Evolutionary conservation across 306 rosid genomes (phyloP).

Genomic region (Sicyos edulis): DNA sequence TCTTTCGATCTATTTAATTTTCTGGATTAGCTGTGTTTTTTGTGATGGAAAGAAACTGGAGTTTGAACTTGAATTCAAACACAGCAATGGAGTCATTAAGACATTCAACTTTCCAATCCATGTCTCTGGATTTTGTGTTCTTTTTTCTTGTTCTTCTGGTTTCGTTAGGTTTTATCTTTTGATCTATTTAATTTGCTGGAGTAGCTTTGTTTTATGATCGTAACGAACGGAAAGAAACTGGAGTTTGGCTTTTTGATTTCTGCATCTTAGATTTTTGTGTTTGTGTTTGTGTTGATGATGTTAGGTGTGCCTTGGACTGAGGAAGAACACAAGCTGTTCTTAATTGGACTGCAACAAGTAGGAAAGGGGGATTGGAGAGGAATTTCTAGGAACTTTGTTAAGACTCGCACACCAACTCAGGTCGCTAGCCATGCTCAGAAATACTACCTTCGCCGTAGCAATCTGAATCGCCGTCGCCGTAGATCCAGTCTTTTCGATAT

Average conservation of each 20-base stretch:
- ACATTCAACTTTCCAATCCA: too few species aligned
- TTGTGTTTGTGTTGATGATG: background rate
- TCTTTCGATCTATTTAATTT: constrained; percentile 1
- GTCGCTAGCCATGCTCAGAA: constrained; percentile 99
- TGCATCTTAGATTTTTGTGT: background rate
- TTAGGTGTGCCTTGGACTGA: constrained; percentile 99
- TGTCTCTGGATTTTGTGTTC: background rate
- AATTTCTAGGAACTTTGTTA: constrained; percentile 90
- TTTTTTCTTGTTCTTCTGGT: background rate
- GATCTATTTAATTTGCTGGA: background rate
- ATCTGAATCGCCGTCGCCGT: constrained; percentile 97
- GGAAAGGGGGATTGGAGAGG: constrained; percentile 99
- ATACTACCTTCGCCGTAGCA: constrained; percentile 86
- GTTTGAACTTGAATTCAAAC: too few species aligned
- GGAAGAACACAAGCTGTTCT: constrained; percentile 89
- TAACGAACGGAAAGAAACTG: background rate
- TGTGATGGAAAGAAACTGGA: too few species aligned
- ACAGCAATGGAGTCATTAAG: too few species aligned
- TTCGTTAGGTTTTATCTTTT: background rate
- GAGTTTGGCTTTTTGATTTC: background rate
- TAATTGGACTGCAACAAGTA: constrained; percentile 85
- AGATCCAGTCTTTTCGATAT: constrained; percentile 97
- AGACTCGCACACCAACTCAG: constrained; percentile 96
- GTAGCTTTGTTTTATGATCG: background rate
- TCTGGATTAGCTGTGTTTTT: background rate